These are phyloP conservation scores for Sclerotiophoma versabilis DNA, from an alignment of 2,329 filamentous ascomycete genomes.

Conservation along the genomic window DNA sequence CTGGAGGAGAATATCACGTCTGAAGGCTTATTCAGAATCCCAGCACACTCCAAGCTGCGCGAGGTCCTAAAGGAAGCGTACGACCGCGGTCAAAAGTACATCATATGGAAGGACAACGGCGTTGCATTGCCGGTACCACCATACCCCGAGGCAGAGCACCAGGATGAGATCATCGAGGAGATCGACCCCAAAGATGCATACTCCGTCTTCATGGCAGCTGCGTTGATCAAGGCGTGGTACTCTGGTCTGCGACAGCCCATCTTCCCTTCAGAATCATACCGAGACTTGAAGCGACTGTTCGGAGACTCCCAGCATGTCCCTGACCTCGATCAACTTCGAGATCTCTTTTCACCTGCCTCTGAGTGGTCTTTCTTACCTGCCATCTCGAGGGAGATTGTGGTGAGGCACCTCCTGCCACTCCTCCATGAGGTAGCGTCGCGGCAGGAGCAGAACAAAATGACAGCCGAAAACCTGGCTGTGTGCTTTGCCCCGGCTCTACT, in stretches of 20 bases:
- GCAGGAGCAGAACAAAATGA: slow-evolving; percentile 63
- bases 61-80: slow-evolving; percentile 63
- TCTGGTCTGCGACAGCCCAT: slow-evolving; percentile 60
- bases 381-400: slow-evolving; percentile 57
- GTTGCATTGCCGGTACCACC: slow-evolving; percentile 42
- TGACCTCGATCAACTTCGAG: slow-evolving; percentile 52
- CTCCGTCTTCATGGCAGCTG: slow-evolving; percentile 61
- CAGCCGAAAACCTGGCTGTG: slow-evolving; percentile 60
- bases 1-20: slow-evolving; percentile 56
- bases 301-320: slow-evolving; percentile 48
- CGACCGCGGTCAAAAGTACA: slow-evolving; percentile 62
- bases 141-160: slow-evolving; percentile 43
- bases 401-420: slow-evolving; percentile 61
- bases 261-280: slow-evolving; percentile 58
- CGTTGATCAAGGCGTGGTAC: slow-evolving; percentile 64
- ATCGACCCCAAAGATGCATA: slow-evolving; percentile 60
- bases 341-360: slow-evolving; percentile 56
- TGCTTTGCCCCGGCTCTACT: slow-evolving; percentile 62
- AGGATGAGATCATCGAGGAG: slow-evolving; percentile 55
- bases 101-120: slow-evolving; percentile 59
- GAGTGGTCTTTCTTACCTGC: slow-evolving; percentile 55
- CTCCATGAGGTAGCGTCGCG: slow-evolving; percentile 56
- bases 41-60: slow-evolving; percentile 58
- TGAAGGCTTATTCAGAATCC: slow-evolving; percentile 63
- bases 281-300: slow-evolving; percentile 54